A percentile compares a stretch with the other conserved stretches of the same genome.
These are phyloP conservation scores for Aureobasidium sp. DNA, from an alignment of 2,329 filamentous ascomycete species.

Conservation along the genomic window DNA sequence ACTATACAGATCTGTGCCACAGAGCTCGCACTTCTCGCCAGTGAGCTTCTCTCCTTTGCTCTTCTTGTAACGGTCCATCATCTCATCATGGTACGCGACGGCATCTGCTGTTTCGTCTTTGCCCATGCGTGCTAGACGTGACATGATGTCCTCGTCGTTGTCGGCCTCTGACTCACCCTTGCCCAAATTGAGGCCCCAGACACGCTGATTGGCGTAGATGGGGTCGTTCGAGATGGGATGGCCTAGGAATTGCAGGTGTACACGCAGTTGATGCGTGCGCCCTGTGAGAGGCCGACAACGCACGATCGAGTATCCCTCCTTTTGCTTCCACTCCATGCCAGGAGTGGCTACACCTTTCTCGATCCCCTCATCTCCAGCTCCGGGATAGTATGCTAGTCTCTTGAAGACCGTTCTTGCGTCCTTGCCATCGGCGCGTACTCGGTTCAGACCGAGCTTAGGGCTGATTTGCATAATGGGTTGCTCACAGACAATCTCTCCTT, in stretches of 20 bases:
- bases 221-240: conserved; percentile 96
- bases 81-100: conserved; percentile 86
- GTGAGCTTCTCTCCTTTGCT: conserved; percentile 90
- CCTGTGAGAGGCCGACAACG: conserved; percentile 90
- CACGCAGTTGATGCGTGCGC: conserved; percentile 87
- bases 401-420: conserved; percentile 86
- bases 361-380: conserved; percentile 21
- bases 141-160: conserved; percentile 84
- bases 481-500: conserved; percentile 84
- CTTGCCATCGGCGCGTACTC: conserved; percentile 90
- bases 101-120: conserved; percentile 89
- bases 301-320: conserved; percentile 83
- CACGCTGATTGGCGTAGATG: conserved; percentile 89
- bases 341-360: conserved; percentile 21
- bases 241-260: conserved; percentile 89
- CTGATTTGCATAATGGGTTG: conserved; percentile 91
- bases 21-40: conserved; percentile 71
- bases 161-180: conserved; percentile 59
- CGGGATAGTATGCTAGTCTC: conserved; percentile 81
- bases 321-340: conserved; percentile 44
- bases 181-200: conserved; percentile 79
- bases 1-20: conserved; percentile 82
- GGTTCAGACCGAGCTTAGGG: conserved; percentile 87
- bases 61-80: conserved; percentile 85
- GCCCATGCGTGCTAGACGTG: conserved; percentile 78